Base-by-base conservation (phyloP, 768 basidiomycete genomes). In the Lentinus tigrinus region DNA sequence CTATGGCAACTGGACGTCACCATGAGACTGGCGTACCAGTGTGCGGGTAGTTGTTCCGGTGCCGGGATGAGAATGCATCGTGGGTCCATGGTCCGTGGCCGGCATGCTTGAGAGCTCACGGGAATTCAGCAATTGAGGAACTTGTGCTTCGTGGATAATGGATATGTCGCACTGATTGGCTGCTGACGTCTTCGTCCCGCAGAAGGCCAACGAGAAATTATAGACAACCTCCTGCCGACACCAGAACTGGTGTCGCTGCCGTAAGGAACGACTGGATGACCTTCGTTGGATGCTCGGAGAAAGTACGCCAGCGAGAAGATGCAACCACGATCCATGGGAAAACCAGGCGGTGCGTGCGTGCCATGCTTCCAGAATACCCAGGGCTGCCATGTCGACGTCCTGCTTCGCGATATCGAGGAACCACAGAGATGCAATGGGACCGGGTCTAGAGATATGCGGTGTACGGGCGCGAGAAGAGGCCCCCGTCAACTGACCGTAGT, bases 381-480 rank as follows among this genome's bases (percentile, higher is more conserved):
- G 11, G 31, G 31, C 56, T 57, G 56, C 56, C 56, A 57, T 57
- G 56, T 57, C 56, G 48, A 57, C 56, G 40, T 27, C 31, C 7
- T 17, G 48, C 39, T 23, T 44, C 38, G 37, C 38, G 24, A 55
- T 11, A 19, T 8, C 39, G 27, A 23, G 31, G 46, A 13, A 4
- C 27, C 43, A n/a, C 17, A 14, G 6, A 46, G 52, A 23, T 24
- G 21, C 43, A 24, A 46, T 46, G 43, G 9, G 21, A 46, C 43
- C 43, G 43, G 43, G 21, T 19, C 23, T 14, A 46, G 8, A 26
- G 24, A 4, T 9, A 24, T 46, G 21, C 43, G 19, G 21, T 46
- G 21, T 24, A 23, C 11, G 21, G 13, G 43, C n/a, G 37, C 19
- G 38, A 37, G 17, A 37, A 19, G 26, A 34, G n/a, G 23, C 34